Evolutionary conservation across 345 rosid genomes (phyloP), one percentile per base, ranked within the genome.

Genomic region (Angophora floribunda): DNA sequence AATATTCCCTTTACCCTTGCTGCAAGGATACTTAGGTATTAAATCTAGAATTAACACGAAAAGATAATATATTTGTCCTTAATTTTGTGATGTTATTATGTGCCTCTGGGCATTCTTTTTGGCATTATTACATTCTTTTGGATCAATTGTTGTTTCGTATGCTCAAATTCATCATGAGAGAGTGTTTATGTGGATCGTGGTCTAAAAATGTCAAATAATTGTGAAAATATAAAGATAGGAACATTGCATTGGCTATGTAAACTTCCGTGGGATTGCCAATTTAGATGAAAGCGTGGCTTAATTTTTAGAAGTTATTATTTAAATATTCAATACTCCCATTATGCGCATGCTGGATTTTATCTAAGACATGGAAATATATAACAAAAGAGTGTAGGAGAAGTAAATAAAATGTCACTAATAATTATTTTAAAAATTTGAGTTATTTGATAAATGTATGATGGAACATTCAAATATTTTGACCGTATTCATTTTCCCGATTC

Each of bases 401-500:
- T 5, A 30, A 30, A 17, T 30, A 65, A 13, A 30, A 14, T 1
- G 45, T 3, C 0, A 16, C 4, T 4, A 36, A 2, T 4, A 36
- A 36, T 36, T 36, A 36, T 15, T 65, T 4, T 30, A 15, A 7
- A 30, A 67, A 0, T 30, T 67, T 15, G 0, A 67, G 5, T 30
- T 67, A 30, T 67, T 30, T 15, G 44, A 30, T 67, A 6, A 30
- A 15, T 30, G 22, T 7, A 3, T 5, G 4, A 36, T 17, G 9
- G 36, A 5, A 70, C 36, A 36, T 36, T 70, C 36, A 36, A 70
- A 9, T 70, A 17, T 36, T 36, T 70, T 4, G 9, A 4, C 4
- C 4, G 24, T 36, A 32, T 17, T 1, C 7, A 0, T 9, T 17
- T 36, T 17, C 7, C 14, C 4, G 7, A 32, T 8, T 70, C 9